Percentiles rank a stretch among this genome's conserved stretches.
These are phyloP conservation scores for Phialemonium atrogriseum DNA, from an alignment of 2,329 filamentous ascomycete species.

Conservation along the genomic window DNA sequence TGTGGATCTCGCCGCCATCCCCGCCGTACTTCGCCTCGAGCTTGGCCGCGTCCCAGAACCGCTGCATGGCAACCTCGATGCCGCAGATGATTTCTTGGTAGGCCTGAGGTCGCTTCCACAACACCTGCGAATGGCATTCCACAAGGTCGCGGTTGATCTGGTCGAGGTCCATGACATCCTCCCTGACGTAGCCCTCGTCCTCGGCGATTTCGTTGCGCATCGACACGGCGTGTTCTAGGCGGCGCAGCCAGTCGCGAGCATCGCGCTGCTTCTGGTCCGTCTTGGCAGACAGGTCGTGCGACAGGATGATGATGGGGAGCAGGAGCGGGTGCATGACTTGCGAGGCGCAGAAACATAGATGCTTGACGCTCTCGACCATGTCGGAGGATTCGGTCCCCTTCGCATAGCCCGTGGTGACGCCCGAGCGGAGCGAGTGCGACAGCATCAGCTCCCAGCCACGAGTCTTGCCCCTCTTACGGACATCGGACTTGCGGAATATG, in stretches of 20 bases:
- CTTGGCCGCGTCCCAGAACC: constrained; percentile 25
- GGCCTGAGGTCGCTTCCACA: constrained; percentile 56
- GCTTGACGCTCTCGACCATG: constrained; percentile 38
- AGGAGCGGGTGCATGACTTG: constrained; percentile 51
- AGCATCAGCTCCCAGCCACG: constrained; percentile 59
- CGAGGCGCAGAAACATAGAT: constrained; percentile 38
- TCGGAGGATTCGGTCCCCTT: constrained; percentile 54
- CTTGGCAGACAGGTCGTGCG: constrained; percentile 45
- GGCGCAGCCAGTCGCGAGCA: constrained; percentile 53
- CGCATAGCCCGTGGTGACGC: constrained; percentile 51
- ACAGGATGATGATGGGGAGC: constrained; percentile 49
- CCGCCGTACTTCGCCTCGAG: constrained; percentile 13
- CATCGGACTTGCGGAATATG: constrained; percentile 58
- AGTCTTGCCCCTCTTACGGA: constrained; percentile 55
- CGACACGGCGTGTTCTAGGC: constrained; percentile 52
- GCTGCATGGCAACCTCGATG: constrained; percentile 38
- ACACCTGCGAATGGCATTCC: constrained; percentile 53
- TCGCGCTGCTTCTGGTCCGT: constrained; percentile 55
- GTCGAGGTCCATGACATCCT: constrained; percentile 47
- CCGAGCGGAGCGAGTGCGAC: constrained; percentile 44
- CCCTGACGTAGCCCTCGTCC: constrained; percentile 43
- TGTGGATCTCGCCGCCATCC: constrained; percentile 26
- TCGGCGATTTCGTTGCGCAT: constrained; percentile 52
- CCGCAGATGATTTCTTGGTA: constrained; percentile 45
- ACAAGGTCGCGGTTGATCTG: constrained; percentile 53